Base-by-base conservation (phyloP, 1,139 yeast species). In the Kurtzmaniella quercitrusa region DNA sequence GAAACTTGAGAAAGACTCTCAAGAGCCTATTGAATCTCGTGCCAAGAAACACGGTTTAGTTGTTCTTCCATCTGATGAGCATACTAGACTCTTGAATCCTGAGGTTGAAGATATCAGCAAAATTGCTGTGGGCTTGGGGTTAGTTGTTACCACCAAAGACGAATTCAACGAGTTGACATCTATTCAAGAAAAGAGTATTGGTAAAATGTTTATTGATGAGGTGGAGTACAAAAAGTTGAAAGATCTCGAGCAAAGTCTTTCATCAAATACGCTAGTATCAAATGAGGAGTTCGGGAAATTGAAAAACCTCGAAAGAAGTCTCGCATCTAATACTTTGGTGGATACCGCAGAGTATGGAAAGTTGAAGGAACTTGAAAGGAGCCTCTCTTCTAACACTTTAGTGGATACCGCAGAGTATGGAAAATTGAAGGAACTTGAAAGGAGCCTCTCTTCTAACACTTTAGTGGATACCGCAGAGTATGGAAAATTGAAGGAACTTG, bases 41-140 rank as follows among this genome's bases (percentile, higher is more conserved):
- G 64, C 65, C 0, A 48, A 52, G 4, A 46, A 44, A 17, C 47
- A 41, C 7, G 57, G 58, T 3, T 43, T 54, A 46, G 49, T 53
- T 8, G 54, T 63, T 5, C 14, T 67, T 3, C 50, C 61, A 2
- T 41, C 42, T 15, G 50, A 45, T 1, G 63, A 63, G 23, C 51
- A 52, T 16, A 37, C 50, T 12, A 45, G 47, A 37, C 46, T 58
- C 34, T 14, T 39, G 7, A 41, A 51, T 17, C 38, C 38, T 19
- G 16, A 19, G 12, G 27, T 36, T 6, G 38, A 36, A 11, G 16
- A 21, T 19, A 18, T 36, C 14, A 12, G 6, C 7, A 36, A 16
- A 36, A 8, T n/a, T 12, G 38, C 38, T 9, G 4, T 25, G 10
- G 21, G 14, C 27, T 36, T 36, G 16, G 38, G 38, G 12, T 21